A percentile compares a stretch with the other conserved stretches of the same genome.
These are phyloP conservation scores for Jaapia argillacea DNA, from an alignment of 768 basidiomycete genomes.

Conservation along the genomic window DNA sequence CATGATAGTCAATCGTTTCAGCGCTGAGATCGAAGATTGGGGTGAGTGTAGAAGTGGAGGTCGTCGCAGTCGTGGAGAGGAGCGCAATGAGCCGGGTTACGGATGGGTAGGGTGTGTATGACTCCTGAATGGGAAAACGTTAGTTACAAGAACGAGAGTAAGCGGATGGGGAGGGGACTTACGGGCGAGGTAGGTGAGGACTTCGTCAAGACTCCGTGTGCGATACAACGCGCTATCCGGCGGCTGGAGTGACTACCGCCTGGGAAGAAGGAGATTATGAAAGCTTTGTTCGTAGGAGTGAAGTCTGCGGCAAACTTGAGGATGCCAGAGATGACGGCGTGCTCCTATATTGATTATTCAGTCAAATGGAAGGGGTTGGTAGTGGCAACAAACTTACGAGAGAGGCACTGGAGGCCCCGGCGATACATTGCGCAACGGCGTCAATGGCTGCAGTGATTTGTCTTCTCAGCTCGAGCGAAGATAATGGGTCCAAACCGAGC, in stretches of 20 bases:
- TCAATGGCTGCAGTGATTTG: constrained; percentile 41
- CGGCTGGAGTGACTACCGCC: constrained; percentile 37
- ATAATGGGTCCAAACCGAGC: constrained; percentile 45
- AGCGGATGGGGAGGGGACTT: no score
- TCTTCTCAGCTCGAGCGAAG: constrained; percentile 30
- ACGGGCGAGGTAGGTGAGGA: no score
- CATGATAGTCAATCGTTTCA: constrained; percentile 42
- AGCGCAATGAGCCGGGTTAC: constrained; percentile 10
- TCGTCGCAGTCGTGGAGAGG: constrained; percentile 36
- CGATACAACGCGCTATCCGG: constrained; percentile 50
- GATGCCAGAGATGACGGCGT: constrained; percentile 33
- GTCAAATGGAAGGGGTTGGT: background rate
- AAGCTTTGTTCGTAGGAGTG: constrained; percentile 38
- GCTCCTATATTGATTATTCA: constrained; percentile 27
- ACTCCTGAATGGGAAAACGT: no score
- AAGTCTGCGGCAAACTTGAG: constrained; percentile 29
- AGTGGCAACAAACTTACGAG: background rate
- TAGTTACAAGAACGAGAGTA: no score
- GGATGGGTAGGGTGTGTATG: background rate
- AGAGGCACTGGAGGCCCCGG: constrained; percentile 12
- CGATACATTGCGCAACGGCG: constrained; percentile 31
- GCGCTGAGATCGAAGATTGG: constrained; percentile 7
- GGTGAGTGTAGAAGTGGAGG: no score
- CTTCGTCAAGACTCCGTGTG: constrained; percentile 37
- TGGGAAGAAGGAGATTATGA: constrained; percentile 39